Percentiles rank a stretch among this genome's conserved stretches.
Conservation (phyloP, 139 green algal species). For the Chlamydomonas eustigma region DNA sequence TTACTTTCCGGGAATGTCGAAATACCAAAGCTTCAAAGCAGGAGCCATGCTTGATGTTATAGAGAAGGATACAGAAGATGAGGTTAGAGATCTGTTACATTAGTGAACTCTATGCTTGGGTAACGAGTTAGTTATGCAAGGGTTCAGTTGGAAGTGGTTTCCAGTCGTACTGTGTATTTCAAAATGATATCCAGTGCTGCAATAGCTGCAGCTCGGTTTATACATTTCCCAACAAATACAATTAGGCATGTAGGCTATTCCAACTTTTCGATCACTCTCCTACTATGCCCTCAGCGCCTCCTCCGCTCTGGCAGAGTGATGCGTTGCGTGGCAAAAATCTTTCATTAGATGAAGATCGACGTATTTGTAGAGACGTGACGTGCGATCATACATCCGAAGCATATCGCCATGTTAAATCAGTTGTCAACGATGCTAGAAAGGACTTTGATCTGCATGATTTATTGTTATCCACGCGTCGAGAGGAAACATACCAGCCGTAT, state of each 20-base stretch:
- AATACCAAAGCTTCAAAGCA: slow-evolving; percentile 16
- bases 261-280: no score
- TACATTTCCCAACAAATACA: neutral
- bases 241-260: no score
- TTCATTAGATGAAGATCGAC: neutral
- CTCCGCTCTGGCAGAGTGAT: neutral
- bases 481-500: slow-evolving; percentile 71
- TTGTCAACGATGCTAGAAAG: slow-evolving; percentile 37
- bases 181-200: neutral
- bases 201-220: neutral
- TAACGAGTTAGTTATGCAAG: neutral
- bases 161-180: no score
- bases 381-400: slow-evolving; percentile 22
- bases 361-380: neutral
- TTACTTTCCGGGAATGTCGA: neutral
- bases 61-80: neutral
- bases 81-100: no score
- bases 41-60: neutral
- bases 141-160: no score
- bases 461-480: slow-evolving; percentile 46
- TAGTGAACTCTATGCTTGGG: no score
- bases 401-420: slow-evolving; percentile 53
- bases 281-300: neutral
- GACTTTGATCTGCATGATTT: slow-evolving; percentile 63
- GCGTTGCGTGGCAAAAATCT: neutral